phyloP scores from a whole-genome alignment of 768 basidiomycete species.

The Auricularia sp. region DNA sequence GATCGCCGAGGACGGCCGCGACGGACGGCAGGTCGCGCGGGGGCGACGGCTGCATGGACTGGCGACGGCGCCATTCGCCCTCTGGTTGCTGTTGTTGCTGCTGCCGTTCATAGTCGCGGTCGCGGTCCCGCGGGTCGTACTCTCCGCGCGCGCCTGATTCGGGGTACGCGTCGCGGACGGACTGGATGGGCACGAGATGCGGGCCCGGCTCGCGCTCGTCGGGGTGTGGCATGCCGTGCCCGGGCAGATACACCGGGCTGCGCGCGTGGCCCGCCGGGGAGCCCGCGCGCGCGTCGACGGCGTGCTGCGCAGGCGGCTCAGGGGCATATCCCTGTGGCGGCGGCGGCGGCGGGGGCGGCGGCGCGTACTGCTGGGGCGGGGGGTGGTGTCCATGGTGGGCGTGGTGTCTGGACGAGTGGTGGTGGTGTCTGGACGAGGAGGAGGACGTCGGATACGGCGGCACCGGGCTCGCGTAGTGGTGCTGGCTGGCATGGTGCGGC shows the following conservation, averaged over 20 bases:
- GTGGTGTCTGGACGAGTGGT: neutral
- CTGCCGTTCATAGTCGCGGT: neutral
- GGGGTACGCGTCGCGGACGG: neutral
- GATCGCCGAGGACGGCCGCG: neutral
- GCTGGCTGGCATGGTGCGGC: slow-evolving; percentile 2
- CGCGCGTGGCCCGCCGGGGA: neutral
- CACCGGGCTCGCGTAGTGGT: slow-evolving; percentile 2
- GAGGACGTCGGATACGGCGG: slow-evolving; percentile 10
- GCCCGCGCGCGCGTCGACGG: neutral
- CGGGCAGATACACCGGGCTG: neutral
- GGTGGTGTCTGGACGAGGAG: slow-evolving; percentile 2
- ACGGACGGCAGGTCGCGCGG: neutral
- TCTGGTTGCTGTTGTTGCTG: neutral
- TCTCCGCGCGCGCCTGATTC: neutral
- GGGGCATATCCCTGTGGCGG: neutral
- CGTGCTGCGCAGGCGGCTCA: neutral
- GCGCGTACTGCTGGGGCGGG: neutral
- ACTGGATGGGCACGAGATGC: slow-evolving; percentile 1
- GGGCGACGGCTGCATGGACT: too few relatives aligned
- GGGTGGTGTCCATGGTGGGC: neutral
- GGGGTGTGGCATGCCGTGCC: neutral
- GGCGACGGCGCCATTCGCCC: neutral
- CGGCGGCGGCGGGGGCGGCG: neutral
- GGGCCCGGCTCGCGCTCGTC: slow-evolving; percentile 4
- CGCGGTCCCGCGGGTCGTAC: neutral